Percentiles rank a stretch among this genome's conserved stretches.
Evolutionary conservation across 2,329 filamentous ascomycete genomes (phyloP).

Genomic region (Paramyrothecium sp.): DNA sequence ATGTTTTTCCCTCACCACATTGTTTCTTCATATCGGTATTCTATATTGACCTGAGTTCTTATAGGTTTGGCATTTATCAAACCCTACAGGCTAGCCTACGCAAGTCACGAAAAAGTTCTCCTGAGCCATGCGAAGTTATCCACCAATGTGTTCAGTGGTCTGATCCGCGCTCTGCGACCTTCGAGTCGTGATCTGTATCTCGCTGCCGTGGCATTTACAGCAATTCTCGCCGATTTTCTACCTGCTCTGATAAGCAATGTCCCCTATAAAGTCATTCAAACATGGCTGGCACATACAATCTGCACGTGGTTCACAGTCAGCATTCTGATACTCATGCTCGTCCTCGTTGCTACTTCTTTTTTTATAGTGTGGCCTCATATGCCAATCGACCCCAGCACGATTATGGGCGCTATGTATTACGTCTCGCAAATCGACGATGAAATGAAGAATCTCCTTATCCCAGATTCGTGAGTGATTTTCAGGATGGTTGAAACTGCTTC

Average conservation of each 20-base stretch:
- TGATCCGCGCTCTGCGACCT: conserved; percentile 26
- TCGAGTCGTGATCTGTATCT: conserved; percentile 35
- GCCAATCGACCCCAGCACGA: conserved; percentile 44
- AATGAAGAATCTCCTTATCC: too few species aligned
- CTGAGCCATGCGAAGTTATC: conserved; percentile 38
- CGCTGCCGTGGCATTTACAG: conserved; percentile 36
- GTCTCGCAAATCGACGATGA: conserved; percentile 15
- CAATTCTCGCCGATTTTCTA: conserved; percentile 48
- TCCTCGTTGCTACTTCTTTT: conserved; percentile 37
- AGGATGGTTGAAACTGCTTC: too few species aligned
- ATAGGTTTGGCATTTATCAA: conserved; percentile 31
- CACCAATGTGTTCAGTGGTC: conserved; percentile 43
- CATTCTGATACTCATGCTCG: conserved; percentile 40
- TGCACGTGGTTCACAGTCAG: conserved; percentile 38
- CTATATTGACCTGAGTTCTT: not conserved
- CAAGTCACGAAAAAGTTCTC: conserved; percentile 28
- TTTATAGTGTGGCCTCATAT: conserved; percentile 41
- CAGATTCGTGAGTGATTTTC: too few species aligned
- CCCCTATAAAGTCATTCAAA: conserved; percentile 42
- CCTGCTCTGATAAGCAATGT: conserved; percentile 48
- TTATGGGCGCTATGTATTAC: conserved; percentile 45
- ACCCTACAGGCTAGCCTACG: conserved; percentile 40
- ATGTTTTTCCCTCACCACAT: not conserved
- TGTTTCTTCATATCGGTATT: too few species aligned
- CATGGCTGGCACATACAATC: conserved; percentile 33